These are phyloP conservation scores for Talaromyces rugulosus DNA, from an alignment of 2,329 filamentous ascomycete species.

Conservation along the genomic window DNA sequence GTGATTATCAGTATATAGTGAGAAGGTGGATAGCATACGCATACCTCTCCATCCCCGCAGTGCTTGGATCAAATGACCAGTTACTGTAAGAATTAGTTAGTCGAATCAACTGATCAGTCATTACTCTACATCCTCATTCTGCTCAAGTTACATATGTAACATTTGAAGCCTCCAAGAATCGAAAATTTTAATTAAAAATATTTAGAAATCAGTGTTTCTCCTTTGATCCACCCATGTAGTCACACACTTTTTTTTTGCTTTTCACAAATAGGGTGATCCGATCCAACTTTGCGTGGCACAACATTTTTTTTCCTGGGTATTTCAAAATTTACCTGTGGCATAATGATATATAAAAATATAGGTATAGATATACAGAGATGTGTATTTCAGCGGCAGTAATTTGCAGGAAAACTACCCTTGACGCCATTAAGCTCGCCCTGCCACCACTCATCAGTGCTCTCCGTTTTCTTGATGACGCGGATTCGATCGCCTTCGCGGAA, in stretches of 20 bases:
- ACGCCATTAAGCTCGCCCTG: constrained; percentile 68
- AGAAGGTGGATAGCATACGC: background rate
- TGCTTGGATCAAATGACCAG: background rate
- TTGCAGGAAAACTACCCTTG: constrained; percentile 74
- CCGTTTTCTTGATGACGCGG: constrained; percentile 71
- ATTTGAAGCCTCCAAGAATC: background rate
- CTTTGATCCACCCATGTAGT: background rate
- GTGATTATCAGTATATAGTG: background rate
- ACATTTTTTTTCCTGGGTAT: too few species aligned
- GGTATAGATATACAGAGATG: background rate
- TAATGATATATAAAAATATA: background rate
- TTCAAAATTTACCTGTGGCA: background rate
- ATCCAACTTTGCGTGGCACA: too few species aligned
- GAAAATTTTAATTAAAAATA: background rate
- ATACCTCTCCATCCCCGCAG: background rate
- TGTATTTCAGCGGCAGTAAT: constrained; percentile 62
- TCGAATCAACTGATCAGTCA: background rate
- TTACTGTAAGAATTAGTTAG: background rate
- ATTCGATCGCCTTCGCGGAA: constrained; percentile 78
- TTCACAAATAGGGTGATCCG: background rate
- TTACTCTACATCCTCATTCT: background rate
- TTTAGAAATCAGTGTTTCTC: background rate
- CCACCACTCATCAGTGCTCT: constrained; percentile 84
- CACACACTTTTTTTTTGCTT: background rate
- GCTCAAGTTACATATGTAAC: background rate